Percentiles rank a stretch among this genome's conserved stretches.
Conservation (phyloP, 768 basidiomycete species). For the Cystofilobasidium ferigula region DNA sequence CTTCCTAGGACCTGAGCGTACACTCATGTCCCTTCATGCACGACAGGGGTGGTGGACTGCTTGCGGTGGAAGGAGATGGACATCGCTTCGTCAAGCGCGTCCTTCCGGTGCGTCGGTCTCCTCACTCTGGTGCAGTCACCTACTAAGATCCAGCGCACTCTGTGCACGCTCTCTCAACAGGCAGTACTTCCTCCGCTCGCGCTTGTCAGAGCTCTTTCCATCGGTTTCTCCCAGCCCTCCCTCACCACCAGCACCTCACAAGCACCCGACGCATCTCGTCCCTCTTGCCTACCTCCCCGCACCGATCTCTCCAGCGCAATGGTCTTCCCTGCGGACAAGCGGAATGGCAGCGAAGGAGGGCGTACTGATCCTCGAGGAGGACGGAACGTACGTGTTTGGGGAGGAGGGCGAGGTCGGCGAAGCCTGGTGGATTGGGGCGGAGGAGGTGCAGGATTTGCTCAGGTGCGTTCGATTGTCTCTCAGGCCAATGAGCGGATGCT, state of each 20-base stretch:
- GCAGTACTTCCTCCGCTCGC: neutral
- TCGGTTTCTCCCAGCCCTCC: neutral
- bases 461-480: neutral
- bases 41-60: neutral
- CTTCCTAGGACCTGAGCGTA: neutral
- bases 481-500: neutral
- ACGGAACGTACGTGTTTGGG: neutral
- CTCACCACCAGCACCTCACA: neutral
- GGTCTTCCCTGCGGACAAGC: neutral
- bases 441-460: neutral
- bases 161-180: neutral
- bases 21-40: neutral
- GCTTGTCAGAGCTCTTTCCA: neutral
- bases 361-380: neutral
- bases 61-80: neutral
- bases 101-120: neutral
- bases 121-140: neutral
- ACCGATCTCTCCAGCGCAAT: neutral
- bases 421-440: neutral
- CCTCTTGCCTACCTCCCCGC: neutral
- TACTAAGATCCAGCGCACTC: neutral
- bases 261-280: neutral
- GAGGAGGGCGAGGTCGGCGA: neutral
- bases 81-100: neutral
- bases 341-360: neutral